Base-by-base conservation (phyloP, 75 land plant genomes). In the Chamaecyparis obtusa region DNA sequence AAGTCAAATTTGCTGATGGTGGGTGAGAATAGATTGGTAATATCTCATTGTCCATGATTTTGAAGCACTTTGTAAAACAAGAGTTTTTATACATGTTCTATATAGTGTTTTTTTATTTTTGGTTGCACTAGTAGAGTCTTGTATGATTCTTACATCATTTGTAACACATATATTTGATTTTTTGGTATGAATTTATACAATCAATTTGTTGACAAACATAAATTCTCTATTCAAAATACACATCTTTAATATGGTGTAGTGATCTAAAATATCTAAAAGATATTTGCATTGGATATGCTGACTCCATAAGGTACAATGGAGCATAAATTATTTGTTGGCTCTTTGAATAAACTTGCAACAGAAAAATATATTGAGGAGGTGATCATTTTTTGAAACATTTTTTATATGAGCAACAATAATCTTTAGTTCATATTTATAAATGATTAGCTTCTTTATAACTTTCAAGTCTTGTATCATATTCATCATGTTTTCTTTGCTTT, bases 291-390 rank as follows among this genome's bases (percentile, higher is more conserved):
- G n/a, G 8, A 6, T 64, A 27, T 64, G 69, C 8, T 71, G 51
- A 64, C n/a, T 64, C 69, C 8, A 64, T 64, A 7, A 89, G 90
- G 90, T 24, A 81, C 89, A 10, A 60, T 85, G 87, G 92, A 91
- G 92, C 92, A 91, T 76, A 91, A 91, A 67, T 83, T 91, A 67
- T 91, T 91, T 86, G 91, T 91, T 72, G 92, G 91, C 27, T 91
- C 87, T 36, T 83, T 91, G 19, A 91, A 91, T 77, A 89, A 83
- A 89, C 92, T 90, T 46, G 92, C 92, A 49, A 85, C 32, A 32
- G 92, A 91, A 82, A 89, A 90, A 74, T 91, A 91, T 35, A 91
- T 91, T 84, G 91, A 91, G 83, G 92, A 91, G 89, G 92, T 91
- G 83, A 60, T 85, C 16, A 36, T 7, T 6, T 64, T 24, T n/a